Base-by-base conservation (phyloP, 768 basidiomycete species). In the Tubosaeta brunneosetosa region DNA sequence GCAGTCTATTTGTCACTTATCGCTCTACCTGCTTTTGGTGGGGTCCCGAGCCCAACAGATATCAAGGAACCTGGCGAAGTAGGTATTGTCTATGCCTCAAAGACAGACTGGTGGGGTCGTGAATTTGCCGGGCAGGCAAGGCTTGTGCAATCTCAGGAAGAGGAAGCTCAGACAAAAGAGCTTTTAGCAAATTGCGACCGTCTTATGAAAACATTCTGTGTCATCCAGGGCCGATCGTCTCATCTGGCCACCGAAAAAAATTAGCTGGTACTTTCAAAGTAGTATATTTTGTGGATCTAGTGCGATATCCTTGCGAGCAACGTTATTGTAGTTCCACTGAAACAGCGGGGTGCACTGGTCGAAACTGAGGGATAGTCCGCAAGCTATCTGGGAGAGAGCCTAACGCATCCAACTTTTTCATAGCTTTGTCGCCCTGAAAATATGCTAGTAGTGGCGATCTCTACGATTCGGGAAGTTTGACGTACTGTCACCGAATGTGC, bases 311-410 rank as follows among this genome's bases (percentile, higher is more conserved):
- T 16, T 29, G 27, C 26, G n/a, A 31, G 4, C 12, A 29, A 34
- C 40, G 31, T 47, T 44, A 58, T 51, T 51, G 43, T 2, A 66
- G 51, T 61, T 81, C 78, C 22, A 82, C 62, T 2, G 70, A 57
- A 52, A 82, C 63, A 6, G 67, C 55, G 10, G 77, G 68, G 46
- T 70, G 73, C 42, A 74, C 71, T 44, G 71, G 66, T 52, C 77
- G 78, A 68, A 82, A 91, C 54, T 78, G 80, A 19, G 91, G 89
- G 50, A 93, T 91, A 1, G 81, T 89, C 42, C 91, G 79, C 50
- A 92, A 61, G 63, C 83, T 82, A n/a, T 81, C 78, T 19, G 86
- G 84, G 0, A 77, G 61, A 55, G 83, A 79, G 8, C 78, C 83
- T 61, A 77, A 73, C 3, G 77, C 78, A 44, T 82, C 81, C 56